Conservation (phyloP, 1,284 basidiomycete species). For the Boletus austroedulis region DNA sequence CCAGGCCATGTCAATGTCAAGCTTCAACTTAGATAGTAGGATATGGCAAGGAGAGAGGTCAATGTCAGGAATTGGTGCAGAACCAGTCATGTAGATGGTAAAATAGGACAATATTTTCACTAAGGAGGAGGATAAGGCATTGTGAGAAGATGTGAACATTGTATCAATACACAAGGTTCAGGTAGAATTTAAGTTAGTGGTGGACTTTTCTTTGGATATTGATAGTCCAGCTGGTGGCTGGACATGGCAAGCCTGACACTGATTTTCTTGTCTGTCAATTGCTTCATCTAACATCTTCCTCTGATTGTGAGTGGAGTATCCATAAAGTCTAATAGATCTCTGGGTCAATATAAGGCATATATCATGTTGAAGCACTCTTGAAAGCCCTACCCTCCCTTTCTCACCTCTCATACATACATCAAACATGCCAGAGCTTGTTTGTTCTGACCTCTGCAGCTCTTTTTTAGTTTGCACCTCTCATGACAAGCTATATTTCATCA, state of each 20-base stretch:
- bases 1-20: slow-evolving; percentile 15
- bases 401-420: too few relatives aligned
- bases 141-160: slow-evolving; percentile 11
- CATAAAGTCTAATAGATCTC: too few relatives aligned
- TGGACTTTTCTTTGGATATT: slow-evolving; percentile 5
- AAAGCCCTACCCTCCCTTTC: too few relatives aligned
- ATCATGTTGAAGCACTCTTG: too few relatives aligned
- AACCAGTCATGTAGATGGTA: neutral
- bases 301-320: too few relatives aligned
- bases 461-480: too few relatives aligned
- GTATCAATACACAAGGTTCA: neutral
- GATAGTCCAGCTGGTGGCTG: neutral
- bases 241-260: neutral
- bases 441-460: too few relatives aligned
- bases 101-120: slow-evolving; percentile 26
- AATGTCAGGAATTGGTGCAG: slow-evolving; percentile 23
- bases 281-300: slow-evolving; percentile 23
- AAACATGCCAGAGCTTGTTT: too few relatives aligned
- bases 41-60: slow-evolving; percentile 28
- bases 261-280: slow-evolving; percentile 4
- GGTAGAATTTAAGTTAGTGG: neutral
- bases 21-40: neutral
- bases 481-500: too few relatives aligned
- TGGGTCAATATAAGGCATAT: too few relatives aligned
- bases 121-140: neutral